Percentiles rank a stretch among this genome's conserved stretches.
Evolutionary conservation across 2,329 filamentous ascomycete genomes (phyloP).

Genomic region (Xylariaceae sp.): DNA sequence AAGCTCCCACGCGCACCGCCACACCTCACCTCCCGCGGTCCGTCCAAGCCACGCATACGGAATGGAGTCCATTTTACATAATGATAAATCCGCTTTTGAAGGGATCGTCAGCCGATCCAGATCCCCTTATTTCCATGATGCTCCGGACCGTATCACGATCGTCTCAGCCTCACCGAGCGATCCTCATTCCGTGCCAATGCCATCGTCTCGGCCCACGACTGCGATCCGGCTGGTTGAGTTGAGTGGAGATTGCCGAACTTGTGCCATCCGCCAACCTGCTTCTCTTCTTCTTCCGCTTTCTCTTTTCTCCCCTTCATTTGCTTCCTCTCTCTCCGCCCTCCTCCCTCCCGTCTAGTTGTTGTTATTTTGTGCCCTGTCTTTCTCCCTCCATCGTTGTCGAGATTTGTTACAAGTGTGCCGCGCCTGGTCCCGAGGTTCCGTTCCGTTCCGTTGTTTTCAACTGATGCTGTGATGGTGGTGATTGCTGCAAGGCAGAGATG

Average conservation of each 20-base stretch:
- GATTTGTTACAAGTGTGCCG: not conserved
- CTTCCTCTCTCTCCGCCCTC: not conserved
- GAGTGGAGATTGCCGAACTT: not conserved
- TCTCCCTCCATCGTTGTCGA: not conserved
- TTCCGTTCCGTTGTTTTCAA: not conserved
- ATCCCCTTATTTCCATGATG: not conserved
- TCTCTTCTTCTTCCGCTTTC: too few species aligned
- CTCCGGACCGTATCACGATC: not conserved
- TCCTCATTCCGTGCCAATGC: not conserved
- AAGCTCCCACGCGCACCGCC: not conserved
- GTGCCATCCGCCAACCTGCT: not conserved
- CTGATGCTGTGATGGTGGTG: not conserved
- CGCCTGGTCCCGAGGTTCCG: not conserved
- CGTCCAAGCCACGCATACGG: not conserved
- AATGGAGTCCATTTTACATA: not conserved
- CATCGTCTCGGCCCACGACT: not conserved
- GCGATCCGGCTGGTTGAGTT: not conserved
- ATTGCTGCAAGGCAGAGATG: not conserved
- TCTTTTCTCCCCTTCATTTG: not conserved
- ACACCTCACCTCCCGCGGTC: not conserved
- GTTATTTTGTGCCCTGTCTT: not conserved
- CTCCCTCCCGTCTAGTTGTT: too few species aligned
- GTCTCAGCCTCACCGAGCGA: not conserved
- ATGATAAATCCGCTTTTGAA: not conserved
- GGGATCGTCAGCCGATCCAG: slow-evolving; percentile 1